Conservation (phyloP, 1,284 basidiomycete species). For the Apiotrichum brassicae region DNA sequence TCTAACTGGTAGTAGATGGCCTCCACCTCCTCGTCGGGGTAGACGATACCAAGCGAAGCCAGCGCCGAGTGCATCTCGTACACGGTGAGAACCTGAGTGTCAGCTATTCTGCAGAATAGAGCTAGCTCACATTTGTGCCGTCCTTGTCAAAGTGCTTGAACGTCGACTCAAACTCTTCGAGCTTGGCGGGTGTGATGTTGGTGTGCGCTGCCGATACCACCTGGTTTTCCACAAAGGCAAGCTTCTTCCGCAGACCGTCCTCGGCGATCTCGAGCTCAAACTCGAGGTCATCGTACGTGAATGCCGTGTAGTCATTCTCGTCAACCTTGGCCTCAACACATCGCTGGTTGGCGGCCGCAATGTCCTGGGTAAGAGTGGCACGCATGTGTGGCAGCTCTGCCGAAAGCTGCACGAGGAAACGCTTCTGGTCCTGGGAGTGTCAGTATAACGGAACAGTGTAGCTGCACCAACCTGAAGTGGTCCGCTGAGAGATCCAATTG, state of each 20-base stretch:
- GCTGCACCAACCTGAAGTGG: constrained; percentile 59
- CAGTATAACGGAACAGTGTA: not conserved
- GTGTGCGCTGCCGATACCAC: constrained; percentile 63
- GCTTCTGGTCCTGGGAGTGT: constrained; percentile 37
- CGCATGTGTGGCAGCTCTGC: constrained; percentile 29
- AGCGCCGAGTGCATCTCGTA: constrained; percentile 88
- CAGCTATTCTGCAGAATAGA: constrained; percentile 8
- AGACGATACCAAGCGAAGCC: constrained; percentile 89
- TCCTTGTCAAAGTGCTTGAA: constrained; percentile 97
- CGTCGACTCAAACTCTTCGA: constrained; percentile 95
- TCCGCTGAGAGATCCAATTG: constrained; percentile 70
- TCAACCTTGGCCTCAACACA: constrained; percentile 89
- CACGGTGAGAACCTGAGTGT: constrained; percentile 58
- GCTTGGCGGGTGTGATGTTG: constrained; percentile 78
- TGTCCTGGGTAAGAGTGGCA: constrained; percentile 24
- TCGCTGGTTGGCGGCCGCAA: constrained; percentile 55
- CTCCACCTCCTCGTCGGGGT: constrained; percentile 82
- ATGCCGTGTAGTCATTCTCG: constrained; percentile 93
- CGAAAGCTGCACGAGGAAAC: constrained; percentile 25
- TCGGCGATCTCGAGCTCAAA: constrained; percentile 82
- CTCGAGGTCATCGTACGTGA: constrained; percentile 80
- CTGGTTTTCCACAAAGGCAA: constrained; percentile 90
- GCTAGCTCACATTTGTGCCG: constrained; percentile 66
- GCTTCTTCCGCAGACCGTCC: constrained; percentile 78
- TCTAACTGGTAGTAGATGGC: constrained; percentile 78